Base-by-base conservation (phyloP, 108 stramenopile genomes). In the Schizochytrium sp. region DNA sequence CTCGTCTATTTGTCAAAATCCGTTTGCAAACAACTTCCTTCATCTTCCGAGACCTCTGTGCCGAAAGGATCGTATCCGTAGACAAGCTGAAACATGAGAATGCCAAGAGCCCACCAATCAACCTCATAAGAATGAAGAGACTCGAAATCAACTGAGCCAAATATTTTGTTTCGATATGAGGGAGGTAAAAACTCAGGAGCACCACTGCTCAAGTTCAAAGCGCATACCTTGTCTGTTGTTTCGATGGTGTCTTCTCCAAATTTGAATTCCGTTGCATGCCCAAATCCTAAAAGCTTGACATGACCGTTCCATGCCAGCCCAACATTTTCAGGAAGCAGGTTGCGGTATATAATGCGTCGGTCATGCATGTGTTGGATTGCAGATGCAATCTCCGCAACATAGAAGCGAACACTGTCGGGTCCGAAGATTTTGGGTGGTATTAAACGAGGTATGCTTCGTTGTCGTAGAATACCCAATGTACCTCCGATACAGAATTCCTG, bases 91-190 rank as follows among this genome's bases (percentile, higher is more conserved):
- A 55, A 55, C 28, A 83, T 55, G 47, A 55, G 47, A 47, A 55
- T n/a, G 47, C 76, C 76, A 83, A 83, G 76, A 47, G 76, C 76
- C 76, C 76, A 83, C 76, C 76, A 83, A 3, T 83, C 76, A 0
- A 83, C 76, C 15, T 55, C 76, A 3, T 55, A 83, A 40, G 45
- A 5, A 28, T 83, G 76, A n/a, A 49, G n/a, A 3, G 53, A 5
- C 45, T 1, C 28, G 45, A 46, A 47, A 10, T 55, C 76, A 5
- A 55, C 5, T 10, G 47, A 47, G 76, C 8, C 5, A 46, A 69
- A 0, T 10, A 55, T 17, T 42, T 49, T 83, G 19, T 5, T 53
- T 47, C 76, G 76, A 47, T 55, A 40, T 2, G 10, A 5, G 2
- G 76, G 76, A 5, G 76, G 5, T n/a, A 83, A 7, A 38, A 83